phyloP scores from a whole-genome alignment of 2,329 filamentous ascomycete species.

The Mycosphaerella arachidis region DNA sequence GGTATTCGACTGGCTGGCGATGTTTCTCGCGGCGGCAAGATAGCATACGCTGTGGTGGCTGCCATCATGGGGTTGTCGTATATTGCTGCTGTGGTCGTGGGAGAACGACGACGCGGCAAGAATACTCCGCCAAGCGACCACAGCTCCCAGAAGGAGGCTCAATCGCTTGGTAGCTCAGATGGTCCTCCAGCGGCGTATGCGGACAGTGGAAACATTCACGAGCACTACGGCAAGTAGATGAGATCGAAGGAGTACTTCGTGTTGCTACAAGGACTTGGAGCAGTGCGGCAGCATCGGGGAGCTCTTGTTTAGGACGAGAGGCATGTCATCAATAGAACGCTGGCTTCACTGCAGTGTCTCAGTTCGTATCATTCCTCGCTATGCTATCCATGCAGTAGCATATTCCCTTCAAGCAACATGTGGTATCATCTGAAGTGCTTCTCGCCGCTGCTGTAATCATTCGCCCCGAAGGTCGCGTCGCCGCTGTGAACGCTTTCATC shows the following conservation, averaged over 20 bases:
- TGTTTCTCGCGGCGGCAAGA: constrained; percentile 26
- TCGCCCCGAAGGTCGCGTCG: not conserved
- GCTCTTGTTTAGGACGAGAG: no score
- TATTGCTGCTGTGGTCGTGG: constrained; percentile 30
- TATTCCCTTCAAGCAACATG: constrained; percentile 2
- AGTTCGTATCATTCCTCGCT: constrained; percentile 3
- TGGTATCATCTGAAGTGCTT: constrained; percentile 15
- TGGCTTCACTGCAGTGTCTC: not conserved
- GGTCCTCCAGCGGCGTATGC: not conserved
- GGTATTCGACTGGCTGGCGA: constrained; percentile 47
- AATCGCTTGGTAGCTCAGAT: not conserved
- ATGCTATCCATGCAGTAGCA: constrained; percentile 1
- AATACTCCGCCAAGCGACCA: constrained; percentile 8
- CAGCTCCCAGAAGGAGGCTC: not conserved
- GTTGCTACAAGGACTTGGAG: no score
- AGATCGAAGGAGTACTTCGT: no score
- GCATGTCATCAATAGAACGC: no score
- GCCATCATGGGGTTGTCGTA: constrained; percentile 45
- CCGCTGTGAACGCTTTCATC: not conserved
- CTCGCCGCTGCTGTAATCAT: not conserved
- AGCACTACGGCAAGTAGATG: constrained; percentile 1
- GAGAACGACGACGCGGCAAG: constrained; percentile 24
- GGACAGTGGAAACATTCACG: not conserved
- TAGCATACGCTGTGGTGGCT: constrained; percentile 49
- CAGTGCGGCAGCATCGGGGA: no score